phyloP scores from a whole-genome alignment of 441 rosid genomes.

The Pelargonium cotyledonis region DNA sequence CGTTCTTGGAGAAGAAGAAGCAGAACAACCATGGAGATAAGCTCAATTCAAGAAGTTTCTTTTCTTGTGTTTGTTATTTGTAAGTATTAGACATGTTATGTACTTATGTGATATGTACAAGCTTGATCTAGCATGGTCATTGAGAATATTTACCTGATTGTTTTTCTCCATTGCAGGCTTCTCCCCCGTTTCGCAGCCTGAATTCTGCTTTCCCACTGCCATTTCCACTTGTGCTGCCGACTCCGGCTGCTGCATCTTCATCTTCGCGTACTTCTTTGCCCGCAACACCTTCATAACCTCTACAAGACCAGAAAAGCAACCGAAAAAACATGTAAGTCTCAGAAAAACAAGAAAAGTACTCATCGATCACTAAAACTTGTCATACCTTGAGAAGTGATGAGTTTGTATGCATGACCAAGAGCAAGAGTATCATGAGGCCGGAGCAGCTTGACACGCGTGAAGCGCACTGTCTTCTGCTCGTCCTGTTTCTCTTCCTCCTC shows the following conservation, averaged over 20 bases:
- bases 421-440: slow-evolving; percentile 69
- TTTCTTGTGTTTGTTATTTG: background rate
- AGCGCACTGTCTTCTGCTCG: slow-evolving; percentile 44
- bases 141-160: background rate
- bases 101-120: no score
- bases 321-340: background rate
- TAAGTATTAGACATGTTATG: background rate
- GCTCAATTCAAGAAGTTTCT: background rate
- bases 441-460: slow-evolving; percentile 91
- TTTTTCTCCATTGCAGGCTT: slow-evolving; percentile 25
- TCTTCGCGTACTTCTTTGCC: slow-evolving; percentile 76
- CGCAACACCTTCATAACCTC: slow-evolving; percentile 79
- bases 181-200: slow-evolving; percentile 10
- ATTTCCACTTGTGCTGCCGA: slow-evolving; percentile 30
- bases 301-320: slow-evolving; percentile 17
- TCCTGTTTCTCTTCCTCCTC: slow-evolving; percentile 24
- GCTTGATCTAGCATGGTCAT: background rate
- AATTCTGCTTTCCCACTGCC: background rate
- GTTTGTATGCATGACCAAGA: slow-evolving; percentile 93
- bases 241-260: slow-evolving; percentile 46
- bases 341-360: background rate
- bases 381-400: slow-evolving; percentile 82
- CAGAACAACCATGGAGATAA: background rate
- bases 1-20: background rate
- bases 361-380: background rate